These are phyloP conservation scores for Boletus fagicola DNA, from an alignment of 768 basidiomycete genomes.

Conservation along the genomic window DNA sequence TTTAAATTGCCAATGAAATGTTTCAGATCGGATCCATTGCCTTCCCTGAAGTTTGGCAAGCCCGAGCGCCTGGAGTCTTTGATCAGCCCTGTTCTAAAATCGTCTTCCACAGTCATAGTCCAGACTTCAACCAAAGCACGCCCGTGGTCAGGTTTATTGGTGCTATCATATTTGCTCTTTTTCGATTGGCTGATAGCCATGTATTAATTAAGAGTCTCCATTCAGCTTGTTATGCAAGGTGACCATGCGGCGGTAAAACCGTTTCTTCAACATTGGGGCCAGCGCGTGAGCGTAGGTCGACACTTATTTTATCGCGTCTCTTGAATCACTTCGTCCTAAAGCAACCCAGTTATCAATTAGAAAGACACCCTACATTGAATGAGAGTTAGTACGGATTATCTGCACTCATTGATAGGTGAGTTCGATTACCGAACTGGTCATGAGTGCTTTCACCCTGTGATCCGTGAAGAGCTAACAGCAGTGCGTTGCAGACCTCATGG, in stretches of 20 bases:
- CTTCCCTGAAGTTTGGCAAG: background rate
- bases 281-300: background rate
- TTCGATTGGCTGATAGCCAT: background rate
- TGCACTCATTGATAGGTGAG: background rate
- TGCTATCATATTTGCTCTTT: background rate
- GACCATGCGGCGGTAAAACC: background rate
- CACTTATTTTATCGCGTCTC: background rate
- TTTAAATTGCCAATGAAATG: background rate
- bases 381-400: background rate
- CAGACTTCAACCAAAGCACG: background rate
- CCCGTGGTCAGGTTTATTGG: background rate
- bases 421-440: background rate
- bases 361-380: background rate
- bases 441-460: background rate
- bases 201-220: background rate
- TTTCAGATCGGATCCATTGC: background rate
- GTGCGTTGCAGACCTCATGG: constrained; percentile 6
- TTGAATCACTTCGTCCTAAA: background rate
- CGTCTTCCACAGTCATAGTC: background rate
- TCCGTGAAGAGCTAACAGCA: background rate
- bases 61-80: background rate
- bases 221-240: constrained; percentile 3
- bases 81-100: background rate
- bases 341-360: background rate
- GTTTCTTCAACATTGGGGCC: no score